phyloP scores from a whole-genome alignment of 2,329 filamentous ascomycete species.

The Pseudogymnoascus verrucosus region DNA sequence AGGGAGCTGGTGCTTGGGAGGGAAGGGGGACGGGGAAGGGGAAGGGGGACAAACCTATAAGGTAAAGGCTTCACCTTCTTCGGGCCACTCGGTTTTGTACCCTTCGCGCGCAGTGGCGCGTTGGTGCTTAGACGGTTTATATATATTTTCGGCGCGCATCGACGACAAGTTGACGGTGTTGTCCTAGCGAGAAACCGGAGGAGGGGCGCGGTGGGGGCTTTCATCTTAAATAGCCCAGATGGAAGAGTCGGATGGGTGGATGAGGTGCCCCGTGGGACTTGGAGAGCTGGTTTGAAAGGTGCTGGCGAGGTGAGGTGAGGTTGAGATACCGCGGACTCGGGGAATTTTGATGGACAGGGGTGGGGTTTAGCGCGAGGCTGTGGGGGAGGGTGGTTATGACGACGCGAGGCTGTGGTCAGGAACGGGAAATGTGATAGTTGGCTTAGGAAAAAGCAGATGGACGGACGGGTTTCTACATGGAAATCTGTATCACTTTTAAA shows the following conservation, averaged over 20 bases:
- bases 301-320: neutral
- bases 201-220: neutral
- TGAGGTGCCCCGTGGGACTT: neutral
- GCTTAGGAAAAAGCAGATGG: neutral
- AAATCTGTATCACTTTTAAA: neutral
- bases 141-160: neutral
- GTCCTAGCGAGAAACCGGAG: neutral
- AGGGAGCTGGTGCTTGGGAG: no score
- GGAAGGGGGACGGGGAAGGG: no score
- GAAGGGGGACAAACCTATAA: neutral
- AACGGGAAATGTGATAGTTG: neutral
- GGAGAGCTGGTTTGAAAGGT: neutral
- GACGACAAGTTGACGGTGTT: neutral
- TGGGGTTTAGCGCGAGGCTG: neutral
- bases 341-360: slow-evolving; percentile 1
- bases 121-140: neutral
- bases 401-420: neutral
- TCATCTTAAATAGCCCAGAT: neutral
- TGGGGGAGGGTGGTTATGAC: neutral
- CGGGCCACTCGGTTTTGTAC: neutral
- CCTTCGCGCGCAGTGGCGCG: neutral
- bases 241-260: neutral
- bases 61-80: neutral
- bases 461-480: neutral
- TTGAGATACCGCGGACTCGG: neutral